Conservation (phyloP, 768 basidiomycete species). For the Suillus plorans region DNA sequence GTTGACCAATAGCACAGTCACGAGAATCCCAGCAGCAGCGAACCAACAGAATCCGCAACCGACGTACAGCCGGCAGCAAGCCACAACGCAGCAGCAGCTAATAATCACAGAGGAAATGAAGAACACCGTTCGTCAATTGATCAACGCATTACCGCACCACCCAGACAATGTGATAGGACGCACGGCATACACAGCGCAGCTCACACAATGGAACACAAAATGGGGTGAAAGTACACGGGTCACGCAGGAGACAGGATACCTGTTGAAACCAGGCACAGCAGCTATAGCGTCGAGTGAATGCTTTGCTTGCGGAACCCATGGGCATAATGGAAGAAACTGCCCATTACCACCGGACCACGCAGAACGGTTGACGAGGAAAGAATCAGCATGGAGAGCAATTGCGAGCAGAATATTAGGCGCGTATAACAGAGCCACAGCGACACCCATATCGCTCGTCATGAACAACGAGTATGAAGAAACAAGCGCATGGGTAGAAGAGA, state of each 20-base stretch:
- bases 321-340: background rate
- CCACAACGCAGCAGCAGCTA: accelerated
- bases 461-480: background rate
- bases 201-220: too few species aligned
- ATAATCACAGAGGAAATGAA: background rate
- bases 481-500: background rate
- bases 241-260: too few species aligned
- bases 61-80: too few species aligned
- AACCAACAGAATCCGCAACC: too few species aligned
- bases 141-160: accelerated
- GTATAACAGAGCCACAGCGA: background rate
- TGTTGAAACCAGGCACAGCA: too few species aligned
- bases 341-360: background rate
- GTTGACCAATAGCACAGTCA: too few species aligned
- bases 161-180: background rate
- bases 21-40: too few species aligned
- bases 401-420: background rate
- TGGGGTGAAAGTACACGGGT: too few species aligned
- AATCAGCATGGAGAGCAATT: background rate
- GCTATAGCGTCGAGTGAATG: accelerated
- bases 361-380: background rate
- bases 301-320: background rate
- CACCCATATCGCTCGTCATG: background rate
- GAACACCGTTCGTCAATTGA: accelerated
- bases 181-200: background rate